Percentiles rank a stretch among this genome's conserved stretches.
Evolutionary conservation across 2,329 filamentous ascomycete genomes (phyloP).

Genomic region (Moelleriella libera): DNA sequence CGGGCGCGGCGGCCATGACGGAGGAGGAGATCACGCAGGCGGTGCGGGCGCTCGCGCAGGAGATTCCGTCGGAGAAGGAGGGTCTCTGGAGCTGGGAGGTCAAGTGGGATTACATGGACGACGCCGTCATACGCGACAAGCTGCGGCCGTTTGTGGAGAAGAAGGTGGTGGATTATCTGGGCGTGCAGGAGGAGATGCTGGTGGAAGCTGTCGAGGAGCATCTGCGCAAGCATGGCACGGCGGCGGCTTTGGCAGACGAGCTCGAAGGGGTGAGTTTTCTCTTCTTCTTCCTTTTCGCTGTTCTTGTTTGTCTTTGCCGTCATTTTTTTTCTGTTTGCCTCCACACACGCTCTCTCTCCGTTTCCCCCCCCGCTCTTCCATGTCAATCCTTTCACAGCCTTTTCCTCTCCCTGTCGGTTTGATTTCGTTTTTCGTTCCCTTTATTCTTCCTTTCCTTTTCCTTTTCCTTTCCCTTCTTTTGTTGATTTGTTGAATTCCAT

Average conservation of each 20-base stretch:
- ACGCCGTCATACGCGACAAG: constrained; percentile 67
- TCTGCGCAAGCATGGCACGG: constrained; percentile 57
- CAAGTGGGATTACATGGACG: constrained; percentile 84
- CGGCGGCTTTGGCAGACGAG: constrained; percentile 72
- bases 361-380: no score
- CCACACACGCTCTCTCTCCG: no score
- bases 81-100: constrained; percentile 87
- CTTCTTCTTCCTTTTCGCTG: background rate
- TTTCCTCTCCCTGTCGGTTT: background rate
- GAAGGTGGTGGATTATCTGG: constrained; percentile 94
- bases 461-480: background rate
- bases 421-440: background rate
- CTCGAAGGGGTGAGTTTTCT: constrained; percentile 57
- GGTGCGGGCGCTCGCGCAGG: constrained; percentile 66
- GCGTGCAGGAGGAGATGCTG: constrained; percentile 89
- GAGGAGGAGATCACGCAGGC: constrained; percentile 81
- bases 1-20: constrained; percentile 49
- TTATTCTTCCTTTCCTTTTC: background rate
- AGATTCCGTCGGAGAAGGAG: constrained; percentile 78
- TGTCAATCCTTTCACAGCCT: background rate
- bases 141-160: constrained; percentile 92
- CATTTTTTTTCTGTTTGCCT: background rate
- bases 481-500: background rate
- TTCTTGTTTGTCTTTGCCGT: background rate
- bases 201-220: constrained; percentile 88